These are phyloP conservation scores for Pythium volutum DNA, from an alignment of 352 stramenopile genomes.

Conservation along the genomic window DNA sequence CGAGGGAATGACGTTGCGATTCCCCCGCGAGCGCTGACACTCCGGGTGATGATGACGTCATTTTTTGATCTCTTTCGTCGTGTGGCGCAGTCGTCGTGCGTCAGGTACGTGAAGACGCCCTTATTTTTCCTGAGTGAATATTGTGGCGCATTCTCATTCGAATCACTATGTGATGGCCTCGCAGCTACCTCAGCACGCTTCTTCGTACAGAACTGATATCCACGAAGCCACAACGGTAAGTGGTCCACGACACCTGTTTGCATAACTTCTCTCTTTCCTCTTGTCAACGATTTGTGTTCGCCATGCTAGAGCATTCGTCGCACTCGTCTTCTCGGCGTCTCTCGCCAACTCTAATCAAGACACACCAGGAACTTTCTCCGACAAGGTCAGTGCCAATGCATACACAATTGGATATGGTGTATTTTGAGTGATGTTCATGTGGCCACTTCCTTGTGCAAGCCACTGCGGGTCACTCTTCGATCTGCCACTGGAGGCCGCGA, in stretches of 20 bases:
- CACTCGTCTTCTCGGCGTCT: constrained; percentile 25
- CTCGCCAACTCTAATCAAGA: constrained; percentile 12
- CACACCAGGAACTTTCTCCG: neutral
- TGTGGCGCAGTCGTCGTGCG: constrained; percentile 15
- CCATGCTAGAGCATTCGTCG: constrained; percentile 20
- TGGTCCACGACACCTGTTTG: neutral
- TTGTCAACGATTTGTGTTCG: neutral
- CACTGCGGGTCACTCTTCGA: constrained; percentile 13
- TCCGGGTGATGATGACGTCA: constrained; percentile 7
- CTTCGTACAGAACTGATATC: neutral
- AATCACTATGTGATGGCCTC: neutral
- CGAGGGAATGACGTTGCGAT: neutral
- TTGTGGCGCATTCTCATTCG: neutral
- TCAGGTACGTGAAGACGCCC: constrained; percentile 12
- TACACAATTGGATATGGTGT: neutral
- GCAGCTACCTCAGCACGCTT: constrained; percentile 19
- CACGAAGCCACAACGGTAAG: constrained; percentile 8
- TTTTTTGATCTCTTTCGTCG: constrained; percentile 2
- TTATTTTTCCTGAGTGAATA: no score
- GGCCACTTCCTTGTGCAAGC: no score
- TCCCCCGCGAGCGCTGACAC: neutral
- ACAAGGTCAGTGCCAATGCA: constrained; percentile 9
- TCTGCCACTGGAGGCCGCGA: constrained; percentile 5
- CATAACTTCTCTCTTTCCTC: neutral
- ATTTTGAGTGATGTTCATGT: no score